Base-by-base conservation (phyloP, 176 grass and related monocot genomes). In the Alloteropsis semialata region DNA sequence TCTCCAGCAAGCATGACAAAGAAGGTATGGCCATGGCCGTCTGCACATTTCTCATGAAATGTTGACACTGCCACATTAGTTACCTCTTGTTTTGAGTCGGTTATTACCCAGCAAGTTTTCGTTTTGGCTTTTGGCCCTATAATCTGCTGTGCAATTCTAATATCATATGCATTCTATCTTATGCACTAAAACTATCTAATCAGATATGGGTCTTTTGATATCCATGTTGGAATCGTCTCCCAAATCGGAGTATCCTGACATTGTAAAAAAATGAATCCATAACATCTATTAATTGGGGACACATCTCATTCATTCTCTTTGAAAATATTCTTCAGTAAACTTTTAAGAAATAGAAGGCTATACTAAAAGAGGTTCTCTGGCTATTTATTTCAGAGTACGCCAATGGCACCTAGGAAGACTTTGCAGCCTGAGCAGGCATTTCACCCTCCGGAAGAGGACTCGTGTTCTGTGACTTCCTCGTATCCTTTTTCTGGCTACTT, bases 391-490 rank as follows among this genome's bases (percentile, higher is more conserved):
- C 89, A 94, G 92, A 81, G 33, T 65, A 87, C 77, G 17, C 77
- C 39, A 22, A 33, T 85, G 53, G 67, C 69, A 67, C 72, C 84
- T 30, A 90, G 61, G 59, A 94, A 85, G 74, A 84, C n/a, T 5
- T 32, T 65, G 19, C 89, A 86, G 79, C 39, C 87, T 76, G 84
- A 87, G 43, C 88, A 79, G 43, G 72, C 38, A 55, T 55, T 83
- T 84, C 81, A 74, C 28, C 81, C 56, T 65, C 82, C 77, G 79
- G 92, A 92, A 42, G 92, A 92, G 18, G 92, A 94, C 43, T 92
- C 87, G 7, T 85, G 80, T 56, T 94, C 92, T 80, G 81, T 89
- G 66, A 73, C 92, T 85, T 91, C 92, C 56, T 94, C 89, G 89
- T 92, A 94, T 94, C 87, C 92, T 89, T 89, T 87, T 80, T 80